Conservation (phyloP, 208 protist species). For the Trypanosoma lewisi region DNA sequence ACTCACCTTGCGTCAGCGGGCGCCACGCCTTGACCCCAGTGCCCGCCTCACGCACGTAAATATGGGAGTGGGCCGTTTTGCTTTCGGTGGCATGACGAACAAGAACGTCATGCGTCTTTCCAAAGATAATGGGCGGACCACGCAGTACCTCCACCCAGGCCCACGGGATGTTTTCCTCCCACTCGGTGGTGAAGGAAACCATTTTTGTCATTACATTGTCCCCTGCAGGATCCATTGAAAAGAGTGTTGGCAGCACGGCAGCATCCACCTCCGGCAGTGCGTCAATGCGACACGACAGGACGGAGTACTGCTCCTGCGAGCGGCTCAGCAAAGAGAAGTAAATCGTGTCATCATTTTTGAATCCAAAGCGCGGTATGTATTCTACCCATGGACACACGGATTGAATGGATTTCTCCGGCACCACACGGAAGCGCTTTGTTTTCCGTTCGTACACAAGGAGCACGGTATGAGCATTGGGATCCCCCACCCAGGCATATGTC, state of each 20-base stretch:
- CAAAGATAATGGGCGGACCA: constrained; percentile 48
- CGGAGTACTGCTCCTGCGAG: constrained; percentile 60
- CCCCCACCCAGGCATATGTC: constrained; percentile 77
- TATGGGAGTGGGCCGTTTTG: constrained; percentile 56
- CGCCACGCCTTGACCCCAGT: constrained; percentile 35
- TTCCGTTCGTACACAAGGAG: constrained; percentile 55
- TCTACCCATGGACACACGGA: constrained; percentile 57
- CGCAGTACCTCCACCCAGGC: constrained; percentile 70
- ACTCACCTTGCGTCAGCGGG: constrained; percentile 60
- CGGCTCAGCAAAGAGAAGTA: constrained; percentile 68
- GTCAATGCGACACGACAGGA: constrained; percentile 57
- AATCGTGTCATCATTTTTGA: constrained; percentile 59
- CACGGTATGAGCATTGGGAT: constrained; percentile 60
- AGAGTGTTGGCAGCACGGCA: constrained; percentile 26
- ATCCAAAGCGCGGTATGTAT: constrained; percentile 85
- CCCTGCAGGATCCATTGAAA: constrained; percentile 15
- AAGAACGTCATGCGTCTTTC: constrained; percentile 50
- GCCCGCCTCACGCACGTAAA: constrained; percentile 36
- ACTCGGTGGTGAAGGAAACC: constrained; percentile 37
- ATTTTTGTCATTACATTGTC: neutral
- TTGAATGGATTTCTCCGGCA: constrained; percentile 42
- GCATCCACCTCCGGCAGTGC: constrained; percentile 40
- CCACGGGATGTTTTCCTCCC: constrained; percentile 61
- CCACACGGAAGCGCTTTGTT: constrained; percentile 32
- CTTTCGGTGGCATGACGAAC: constrained; percentile 54